phyloP scores from a whole-genome alignment of 1,284 basidiomycete species.

The Ganoderma leucocontextum region DNA sequence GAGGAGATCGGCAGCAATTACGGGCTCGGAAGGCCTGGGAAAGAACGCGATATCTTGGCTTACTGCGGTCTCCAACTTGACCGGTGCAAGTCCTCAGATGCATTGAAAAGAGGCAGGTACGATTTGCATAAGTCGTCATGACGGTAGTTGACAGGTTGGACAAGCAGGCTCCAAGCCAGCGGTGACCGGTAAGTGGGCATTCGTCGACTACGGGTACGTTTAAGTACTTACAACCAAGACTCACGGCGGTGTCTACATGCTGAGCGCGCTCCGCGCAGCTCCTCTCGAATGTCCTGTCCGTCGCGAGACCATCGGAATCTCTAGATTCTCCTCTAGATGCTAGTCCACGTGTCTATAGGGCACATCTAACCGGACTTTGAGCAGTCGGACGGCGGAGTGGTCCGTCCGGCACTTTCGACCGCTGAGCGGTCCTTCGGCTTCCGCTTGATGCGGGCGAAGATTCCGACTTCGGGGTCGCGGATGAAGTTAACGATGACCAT shows the following conservation, averaged over 20 bases:
- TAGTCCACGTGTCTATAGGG: background rate
- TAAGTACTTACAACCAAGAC: background rate
- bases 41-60: conserved; percentile 93
- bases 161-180: background rate
- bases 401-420: conserved; percentile 6
- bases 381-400: conserved; percentile 11
- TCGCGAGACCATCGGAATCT: background rate
- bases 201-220: background rate
- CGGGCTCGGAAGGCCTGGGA: conserved; percentile 80
- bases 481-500: conserved; percentile 96
- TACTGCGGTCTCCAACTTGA: conserved; percentile 37
- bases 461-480: conserved; percentile 84
- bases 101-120: no score
- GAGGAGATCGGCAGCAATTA: conserved; percentile 90
- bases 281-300: background rate
- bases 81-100: no score
- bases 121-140: no score
- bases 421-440: conserved; percentile 36
- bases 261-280: background rate
- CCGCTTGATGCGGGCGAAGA: conserved; percentile 48
- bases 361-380: background rate
- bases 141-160: no score
- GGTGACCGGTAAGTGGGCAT: background rate
- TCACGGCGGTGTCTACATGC: background rate
- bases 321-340: background rate